Percentiles rank a stretch among this genome's conserved stretches.
Evolutionary conservation across 257 asterid species (phyloP).

Genomic region (Solanum tarapatanum): DNA sequence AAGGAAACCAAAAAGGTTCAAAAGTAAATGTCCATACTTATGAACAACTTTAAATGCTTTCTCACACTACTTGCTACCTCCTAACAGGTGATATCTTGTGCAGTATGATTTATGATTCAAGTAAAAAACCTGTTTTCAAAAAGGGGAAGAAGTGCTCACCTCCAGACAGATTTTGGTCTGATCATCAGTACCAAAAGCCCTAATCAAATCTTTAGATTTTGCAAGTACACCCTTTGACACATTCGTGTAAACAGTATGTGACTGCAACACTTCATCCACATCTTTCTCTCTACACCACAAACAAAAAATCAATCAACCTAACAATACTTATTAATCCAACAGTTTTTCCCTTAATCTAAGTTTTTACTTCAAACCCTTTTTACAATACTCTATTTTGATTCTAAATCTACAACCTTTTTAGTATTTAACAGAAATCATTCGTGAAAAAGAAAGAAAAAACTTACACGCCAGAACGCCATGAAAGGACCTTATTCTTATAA

Average conservation of each 20-base stretch:
- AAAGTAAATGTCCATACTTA: background rate
- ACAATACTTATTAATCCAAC: background rate
- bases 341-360: background rate
- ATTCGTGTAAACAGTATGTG: slow-evolving; percentile 74
- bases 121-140: background rate
- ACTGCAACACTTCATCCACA: slow-evolving; percentile 94
- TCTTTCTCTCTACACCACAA: slow-evolving; percentile 59
- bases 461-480: background rate
- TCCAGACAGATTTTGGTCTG: slow-evolving; percentile 70
- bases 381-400: background rate
- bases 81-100: background rate
- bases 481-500: slow-evolving; percentile 77
- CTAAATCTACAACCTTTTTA: background rate
- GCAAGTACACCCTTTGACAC: slow-evolving; percentile 91
- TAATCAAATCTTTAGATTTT: slow-evolving; percentile 64
- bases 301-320: background rate
- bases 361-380: background rate
- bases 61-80: background rate
- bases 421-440: background rate
- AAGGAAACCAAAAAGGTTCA: background rate
- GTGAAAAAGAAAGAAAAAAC: background rate
- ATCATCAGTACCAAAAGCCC: slow-evolving; percentile 85
- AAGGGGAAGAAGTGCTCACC: slow-evolving; percentile 17
- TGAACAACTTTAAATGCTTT: background rate
- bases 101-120: background rate